Evolutionary conservation across 306 rosid species (phyloP), one percentile per base, ranked within the genome.

Genomic region (Glycine tomentella): DNA sequence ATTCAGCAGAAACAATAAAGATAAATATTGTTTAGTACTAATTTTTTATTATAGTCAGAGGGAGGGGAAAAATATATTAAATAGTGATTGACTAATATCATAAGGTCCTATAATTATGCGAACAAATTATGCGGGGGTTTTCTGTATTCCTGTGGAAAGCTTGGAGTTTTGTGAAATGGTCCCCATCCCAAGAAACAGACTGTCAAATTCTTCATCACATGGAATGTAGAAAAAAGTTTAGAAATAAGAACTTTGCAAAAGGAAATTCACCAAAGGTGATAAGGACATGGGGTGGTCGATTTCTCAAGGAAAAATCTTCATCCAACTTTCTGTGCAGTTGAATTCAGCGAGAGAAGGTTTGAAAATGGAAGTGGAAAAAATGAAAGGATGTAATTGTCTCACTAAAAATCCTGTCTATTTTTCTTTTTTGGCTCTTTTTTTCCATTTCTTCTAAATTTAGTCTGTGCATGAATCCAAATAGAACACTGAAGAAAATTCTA

Each of bases 151-250:
- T 86, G 66, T 75, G 77, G 80, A 86, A 82, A 78, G 12, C 69
- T 90, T 93, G 93, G 93, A 88, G 70, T 85, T 90, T 88, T 87
- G 84, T 81, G 53, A 62, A 80, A 83, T 87, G 95, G 97, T 87
- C 95, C 91, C 85, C 81, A 78, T 75, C 83, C 76, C 75, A 69
- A 72, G 82, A 31, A 79, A 91, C 98, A 93, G 93, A 80, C 90
- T 91, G 94, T 93, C 94, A 91, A 83, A 86, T 84, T 84, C 85
- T 86, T 83, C 85, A 77, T 88, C 91, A 84, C 90, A 85, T 91
- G 87, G 85, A 75, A 77, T 61, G 31, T 57, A 15, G 80, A 61
- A 73, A 75, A 69, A 72, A 64, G 68, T 31, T 14, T 62, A 74
- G 15, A 64, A 34, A 36, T 34, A 9, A 8, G 15, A 65, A 74